Evolutionary conservation across 2,329 filamentous ascomycete species (phyloP).

Genomic region (Colletotrichum sp.): DNA sequence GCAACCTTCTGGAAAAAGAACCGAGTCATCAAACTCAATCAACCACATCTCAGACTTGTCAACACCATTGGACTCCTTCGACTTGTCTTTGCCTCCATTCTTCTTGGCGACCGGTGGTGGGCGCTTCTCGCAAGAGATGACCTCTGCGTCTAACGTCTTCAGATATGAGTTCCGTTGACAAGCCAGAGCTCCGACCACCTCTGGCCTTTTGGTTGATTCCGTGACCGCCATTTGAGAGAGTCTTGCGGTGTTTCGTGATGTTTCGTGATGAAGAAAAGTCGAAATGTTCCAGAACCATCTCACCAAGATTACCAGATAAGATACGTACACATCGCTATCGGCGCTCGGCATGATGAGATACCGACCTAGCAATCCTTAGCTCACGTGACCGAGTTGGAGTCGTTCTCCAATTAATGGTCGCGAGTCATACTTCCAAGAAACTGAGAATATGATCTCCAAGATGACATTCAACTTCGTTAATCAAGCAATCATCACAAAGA

Average conservation of each 20-base stretch:
- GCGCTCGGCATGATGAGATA: not conserved
- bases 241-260: not conserved
- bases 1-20: slow-evolving; percentile 34
- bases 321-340: not conserved
- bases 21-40: slow-evolving; percentile 34
- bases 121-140: slow-evolving; percentile 31
- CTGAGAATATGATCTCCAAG: not conserved
- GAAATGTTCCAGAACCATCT: not conserved
- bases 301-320: not conserved
- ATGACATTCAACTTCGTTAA: not conserved
- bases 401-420: not conserved
- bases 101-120: not conserved
- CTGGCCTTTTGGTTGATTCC: not conserved
- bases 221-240: not conserved
- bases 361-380: accelerated
- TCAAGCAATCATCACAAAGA: not conserved
- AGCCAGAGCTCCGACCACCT: slow-evolving; percentile 29
- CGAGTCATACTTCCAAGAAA: not conserved
- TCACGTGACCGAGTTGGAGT: not conserved
- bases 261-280: not conserved
- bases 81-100: slow-evolving; percentile 24
- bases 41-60: slow-evolving; percentile 27
- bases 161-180: slow-evolving; percentile 33
- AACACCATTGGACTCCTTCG: not conserved
- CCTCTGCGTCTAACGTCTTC: slow-evolving; percentile 26